These are phyloP conservation scores for Effrenium voratum DNA, from an alignment of 73 alveolate species.

Conservation along the genomic window DNA sequence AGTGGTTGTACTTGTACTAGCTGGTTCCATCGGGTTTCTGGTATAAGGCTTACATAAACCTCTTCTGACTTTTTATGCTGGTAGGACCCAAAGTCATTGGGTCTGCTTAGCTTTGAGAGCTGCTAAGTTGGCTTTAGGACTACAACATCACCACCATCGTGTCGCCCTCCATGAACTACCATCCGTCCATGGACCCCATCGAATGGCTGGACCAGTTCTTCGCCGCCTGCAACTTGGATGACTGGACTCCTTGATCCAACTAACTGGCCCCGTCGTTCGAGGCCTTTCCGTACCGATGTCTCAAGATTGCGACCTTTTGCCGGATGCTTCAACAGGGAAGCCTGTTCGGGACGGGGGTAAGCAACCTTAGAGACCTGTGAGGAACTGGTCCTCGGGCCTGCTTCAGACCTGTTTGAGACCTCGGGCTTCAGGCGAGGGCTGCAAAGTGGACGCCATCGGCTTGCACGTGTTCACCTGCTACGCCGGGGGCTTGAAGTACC, in stretches of 20 bases:
- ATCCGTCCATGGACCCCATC: constrained; percentile 57
- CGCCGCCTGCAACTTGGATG: constrained; percentile 46
- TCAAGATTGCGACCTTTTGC: neutral
- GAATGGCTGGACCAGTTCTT: constrained; percentile 78
- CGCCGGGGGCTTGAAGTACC: constrained; percentile 83
- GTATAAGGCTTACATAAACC: too few relatives aligned
- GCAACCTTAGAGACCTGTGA: too few relatives aligned
- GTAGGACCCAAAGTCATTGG: too few relatives aligned
- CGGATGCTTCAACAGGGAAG: neutral
- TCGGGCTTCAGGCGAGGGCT: too few relatives aligned
- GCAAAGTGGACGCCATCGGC: constrained; percentile 73
- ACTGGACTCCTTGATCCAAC: neutral
- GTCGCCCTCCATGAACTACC: constrained; percentile 64
- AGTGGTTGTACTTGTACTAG: too few relatives aligned
- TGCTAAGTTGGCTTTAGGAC: too few relatives aligned
- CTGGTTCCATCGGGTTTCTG: too few relatives aligned
- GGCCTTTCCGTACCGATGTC: neutral
- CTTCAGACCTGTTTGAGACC: too few relatives aligned
- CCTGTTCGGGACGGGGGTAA: neutral
- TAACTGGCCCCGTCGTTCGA: neutral
- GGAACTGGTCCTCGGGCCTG: too few relatives aligned
- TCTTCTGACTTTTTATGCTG: too few relatives aligned
- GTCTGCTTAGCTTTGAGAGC: too few relatives aligned
- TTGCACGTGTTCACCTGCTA: constrained; percentile 90
- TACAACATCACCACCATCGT: constrained; percentile 54